Evolutionary conservation across 1,284 basidiomycete species (phyloP).

Genomic region (Caloboletus inedulis): DNA sequence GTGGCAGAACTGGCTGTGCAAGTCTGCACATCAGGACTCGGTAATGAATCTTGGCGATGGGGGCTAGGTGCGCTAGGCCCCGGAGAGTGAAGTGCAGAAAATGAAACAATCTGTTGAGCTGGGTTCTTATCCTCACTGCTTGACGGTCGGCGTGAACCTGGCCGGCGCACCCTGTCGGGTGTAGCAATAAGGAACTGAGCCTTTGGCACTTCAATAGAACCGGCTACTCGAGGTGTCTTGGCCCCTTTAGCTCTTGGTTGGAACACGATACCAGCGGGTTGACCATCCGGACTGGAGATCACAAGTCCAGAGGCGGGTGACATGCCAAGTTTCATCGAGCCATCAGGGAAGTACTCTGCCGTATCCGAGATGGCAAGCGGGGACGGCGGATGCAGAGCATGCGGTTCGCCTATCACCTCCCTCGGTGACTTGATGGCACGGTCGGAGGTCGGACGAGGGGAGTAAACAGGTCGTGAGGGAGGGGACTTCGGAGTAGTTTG

Average conservation of each 20-base stretch:
- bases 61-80: conserved; percentile 13
- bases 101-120: conserved; percentile 27
- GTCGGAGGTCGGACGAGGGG: conserved; percentile 57
- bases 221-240: conserved; percentile 16
- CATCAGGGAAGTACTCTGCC: conserved; percentile 86
- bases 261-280: conserved; percentile 93
- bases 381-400: conserved; percentile 57
- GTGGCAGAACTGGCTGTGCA: conserved; percentile 3
- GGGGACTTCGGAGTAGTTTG: conserved; percentile 41
- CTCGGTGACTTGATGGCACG: conserved; percentile 55
- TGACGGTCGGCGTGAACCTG: conserved; percentile 31
- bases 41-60: conserved; percentile 27
- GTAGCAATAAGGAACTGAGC: conserved; percentile 36
- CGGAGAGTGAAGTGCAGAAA: conserved; percentile 35
- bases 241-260: conserved; percentile 63
- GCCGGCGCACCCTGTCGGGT: conserved; percentile 28
- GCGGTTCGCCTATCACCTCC: conserved; percentile 39
- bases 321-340: conserved; percentile 62
- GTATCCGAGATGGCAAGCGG: conserved; percentile 74
- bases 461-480: conserved; percentile 40
- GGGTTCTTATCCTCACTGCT: conserved; percentile 27
- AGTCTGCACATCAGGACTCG: conserved; percentile 21
- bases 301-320: conserved; percentile 86
- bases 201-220: conserved; percentile 28
- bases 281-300: conserved; percentile 89